Conservation (phyloP, 768 basidiomycete genomes). For the Suillus spraguei region DNA sequence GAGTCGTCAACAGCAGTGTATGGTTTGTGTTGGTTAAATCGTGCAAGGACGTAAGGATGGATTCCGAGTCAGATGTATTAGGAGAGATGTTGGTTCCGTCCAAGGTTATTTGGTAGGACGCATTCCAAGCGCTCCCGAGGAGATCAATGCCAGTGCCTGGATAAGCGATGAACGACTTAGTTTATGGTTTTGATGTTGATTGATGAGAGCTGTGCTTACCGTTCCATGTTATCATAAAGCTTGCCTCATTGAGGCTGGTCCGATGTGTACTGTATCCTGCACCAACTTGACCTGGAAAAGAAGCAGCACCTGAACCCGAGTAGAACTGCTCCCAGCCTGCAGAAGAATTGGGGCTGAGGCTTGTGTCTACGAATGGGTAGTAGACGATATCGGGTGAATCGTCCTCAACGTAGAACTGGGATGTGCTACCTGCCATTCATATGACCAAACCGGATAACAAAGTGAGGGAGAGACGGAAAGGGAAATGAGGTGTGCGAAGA, state of each 20-base stretch:
- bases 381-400: constrained; percentile 67
- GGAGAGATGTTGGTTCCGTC: constrained; percentile 44
- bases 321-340: constrained; percentile 75
- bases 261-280: constrained; percentile 62
- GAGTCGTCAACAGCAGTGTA: constrained; percentile 56
- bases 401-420: constrained; percentile 58
- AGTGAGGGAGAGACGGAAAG: constrained; percentile 22
- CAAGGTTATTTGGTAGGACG: constrained; percentile 50
- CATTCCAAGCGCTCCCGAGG: constrained; percentile 49
- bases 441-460: constrained; percentile 17
- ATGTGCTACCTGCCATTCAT: constrained; percentile 32
- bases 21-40: constrained; percentile 53
- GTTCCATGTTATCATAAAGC: constrained; percentile 58
- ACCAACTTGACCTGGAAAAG: constrained; percentile 44
- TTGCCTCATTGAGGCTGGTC: constrained; percentile 62
- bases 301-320: constrained; percentile 49
- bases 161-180: not conserved
- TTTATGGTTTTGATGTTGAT: constrained; percentile 9
- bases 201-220: constrained; percentile 44
- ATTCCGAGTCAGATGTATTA: constrained; percentile 27
- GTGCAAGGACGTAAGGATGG: constrained; percentile 52
- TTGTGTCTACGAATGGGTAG: constrained; percentile 59
- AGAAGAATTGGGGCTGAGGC: constrained; percentile 47
- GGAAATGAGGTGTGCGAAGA: constrained; percentile 13
- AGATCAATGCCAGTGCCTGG: constrained; percentile 69